Base-by-base conservation (phyloP, 306 rosid genomes). In the Dicorynia guianensis region DNA sequence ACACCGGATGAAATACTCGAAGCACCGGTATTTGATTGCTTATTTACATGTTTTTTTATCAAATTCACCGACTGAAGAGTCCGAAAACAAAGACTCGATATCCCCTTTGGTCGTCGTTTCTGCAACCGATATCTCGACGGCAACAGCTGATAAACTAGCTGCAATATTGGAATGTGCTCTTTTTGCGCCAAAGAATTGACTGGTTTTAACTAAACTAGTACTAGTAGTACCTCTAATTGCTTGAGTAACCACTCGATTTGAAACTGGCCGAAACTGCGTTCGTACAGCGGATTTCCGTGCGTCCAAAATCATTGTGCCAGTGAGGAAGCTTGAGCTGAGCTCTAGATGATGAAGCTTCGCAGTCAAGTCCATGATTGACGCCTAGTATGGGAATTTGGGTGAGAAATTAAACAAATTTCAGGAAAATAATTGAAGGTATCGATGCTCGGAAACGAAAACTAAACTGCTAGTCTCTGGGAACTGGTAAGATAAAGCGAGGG, bases 1-100 rank as follows among this genome's bases (percentile, higher is more conserved):
- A 92, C 96, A 5, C 96, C 96, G 0, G 97, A 94, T 0, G 98
- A 92, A 71, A 94, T 78, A 25, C 89, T 72, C 3, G 98, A 94
- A 65, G 93, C 97, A 0, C 96, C 97, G 2, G 52, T 19, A 46
- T 49, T 86, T 0, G 95, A 76, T 19, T 79, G 86, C 69, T 76
- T 92, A 39, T 55, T 79, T 0, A 10, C 78, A 12, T 89, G 89
- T 56, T 64, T 86, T 86, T 15, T 75, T 80, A 0, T 83, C 90
- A 57, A 56, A 71, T 13, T 63, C 91, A 35, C 68, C 75, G 3
- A 3, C 84, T 1, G 86, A 63, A 10, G 81, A 5, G 3, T 77
- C 70, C 47, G 97, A 90, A 36, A 95, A 89, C 67, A 95, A 76
- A 15, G 98, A 90, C 69, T 90, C 98, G 10, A 95, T 76, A 46